Evolutionary conservation across 495 filamentous ascomycete genomes (phyloP).

Genomic region (Acidiella bohemica): DNA sequence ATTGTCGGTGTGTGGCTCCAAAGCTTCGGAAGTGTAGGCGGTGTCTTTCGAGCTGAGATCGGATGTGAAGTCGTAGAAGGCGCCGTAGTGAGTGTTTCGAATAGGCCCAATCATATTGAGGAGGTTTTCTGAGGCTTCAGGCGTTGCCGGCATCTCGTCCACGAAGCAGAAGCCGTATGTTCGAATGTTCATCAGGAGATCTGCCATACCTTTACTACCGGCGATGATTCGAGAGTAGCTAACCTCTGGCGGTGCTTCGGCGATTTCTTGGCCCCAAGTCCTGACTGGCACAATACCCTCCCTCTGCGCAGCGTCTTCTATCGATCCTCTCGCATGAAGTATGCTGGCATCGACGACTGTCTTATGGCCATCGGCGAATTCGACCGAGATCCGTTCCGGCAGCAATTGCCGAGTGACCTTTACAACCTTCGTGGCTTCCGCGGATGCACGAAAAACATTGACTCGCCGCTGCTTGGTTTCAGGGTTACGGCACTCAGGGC

Average conservation of each 20-base stretch:
- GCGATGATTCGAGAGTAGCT: constrained; percentile 43
- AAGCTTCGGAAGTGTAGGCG: constrained; percentile 71
- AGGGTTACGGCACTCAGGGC: constrained; percentile 49
- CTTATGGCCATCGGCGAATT: constrained; percentile 23
- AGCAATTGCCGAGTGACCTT: not conserved
- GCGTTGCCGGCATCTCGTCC: constrained; percentile 47
- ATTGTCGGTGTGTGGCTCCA: constrained; percentile 77
- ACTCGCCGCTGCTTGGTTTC: constrained; percentile 55
- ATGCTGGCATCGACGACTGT: constrained; percentile 5
- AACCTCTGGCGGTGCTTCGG: constrained; percentile 37
- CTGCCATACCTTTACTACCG: constrained; percentile 36
- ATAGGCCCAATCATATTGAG: constrained; percentile 73
- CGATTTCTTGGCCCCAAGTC: constrained; percentile 31
- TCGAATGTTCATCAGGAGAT: constrained; percentile 44
- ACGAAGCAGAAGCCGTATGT: constrained; percentile 60
- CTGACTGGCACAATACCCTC: not conserved
- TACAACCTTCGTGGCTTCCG: constrained; percentile 1
- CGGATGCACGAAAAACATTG: constrained; percentile 10
- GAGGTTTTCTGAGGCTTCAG: constrained; percentile 53
- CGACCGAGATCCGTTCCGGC: not conserved
- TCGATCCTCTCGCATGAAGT: not conserved
- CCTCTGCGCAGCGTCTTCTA: not conserved
- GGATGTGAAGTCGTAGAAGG: constrained; percentile 88
- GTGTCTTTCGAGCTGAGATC: constrained; percentile 80
- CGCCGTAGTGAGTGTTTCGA: constrained; percentile 77